These are phyloP conservation scores for Boletus reticulatus DNA, from an alignment of 768 basidiomycete species.

Conservation along the genomic window DNA sequence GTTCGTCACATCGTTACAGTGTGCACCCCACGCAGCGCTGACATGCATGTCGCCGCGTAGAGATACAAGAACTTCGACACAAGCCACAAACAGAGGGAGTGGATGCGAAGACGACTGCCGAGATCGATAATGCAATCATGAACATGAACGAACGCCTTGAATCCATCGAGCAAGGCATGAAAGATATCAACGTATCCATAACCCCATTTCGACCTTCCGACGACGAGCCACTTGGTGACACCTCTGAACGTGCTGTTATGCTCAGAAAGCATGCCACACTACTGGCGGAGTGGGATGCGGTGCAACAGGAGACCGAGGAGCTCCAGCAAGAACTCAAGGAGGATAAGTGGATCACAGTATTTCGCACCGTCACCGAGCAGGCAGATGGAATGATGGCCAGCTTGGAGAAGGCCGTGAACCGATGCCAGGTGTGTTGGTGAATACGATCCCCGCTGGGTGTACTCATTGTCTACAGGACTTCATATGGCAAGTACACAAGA, in stretches of 20 bases:
- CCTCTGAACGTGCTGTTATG: slow-evolving; percentile 40
- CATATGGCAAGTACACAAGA: slow-evolving; percentile 76
- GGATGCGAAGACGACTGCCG: slow-evolving; percentile 54
- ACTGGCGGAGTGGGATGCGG: slow-evolving; percentile 74
- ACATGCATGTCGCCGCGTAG: slow-evolving; percentile 37
- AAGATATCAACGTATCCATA: slow-evolving; percentile 62
- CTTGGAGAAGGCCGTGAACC: slow-evolving; percentile 88
- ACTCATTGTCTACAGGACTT: slow-evolving; percentile 57
- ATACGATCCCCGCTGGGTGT: background rate
- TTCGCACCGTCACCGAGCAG: slow-evolving; percentile 90
- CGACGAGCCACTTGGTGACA: slow-evolving; percentile 47
- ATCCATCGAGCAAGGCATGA: slow-evolving; percentile 68
- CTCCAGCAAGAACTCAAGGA: slow-evolving; percentile 92
- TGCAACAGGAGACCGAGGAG: slow-evolving; percentile 76
- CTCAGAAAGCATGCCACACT: slow-evolving; percentile 75
- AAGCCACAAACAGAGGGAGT: slow-evolving; percentile 65
- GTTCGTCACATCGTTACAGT: slow-evolving; percentile 37
- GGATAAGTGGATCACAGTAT: slow-evolving; percentile 95
- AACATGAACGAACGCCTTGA: slow-evolving; percentile 78
- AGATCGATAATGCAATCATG: slow-evolving; percentile 81
- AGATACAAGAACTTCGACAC: slow-evolving; percentile 92
- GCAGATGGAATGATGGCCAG: slow-evolving; percentile 98
- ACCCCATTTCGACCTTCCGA: slow-evolving; percentile 53
- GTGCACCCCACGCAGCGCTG: slow-evolving; percentile 4
- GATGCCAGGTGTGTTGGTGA: slow-evolving; percentile 69